Evolutionary conservation across 2,329 filamentous ascomycete genomes (phyloP).

Genomic region (Emergomyces orientalis): DNA sequence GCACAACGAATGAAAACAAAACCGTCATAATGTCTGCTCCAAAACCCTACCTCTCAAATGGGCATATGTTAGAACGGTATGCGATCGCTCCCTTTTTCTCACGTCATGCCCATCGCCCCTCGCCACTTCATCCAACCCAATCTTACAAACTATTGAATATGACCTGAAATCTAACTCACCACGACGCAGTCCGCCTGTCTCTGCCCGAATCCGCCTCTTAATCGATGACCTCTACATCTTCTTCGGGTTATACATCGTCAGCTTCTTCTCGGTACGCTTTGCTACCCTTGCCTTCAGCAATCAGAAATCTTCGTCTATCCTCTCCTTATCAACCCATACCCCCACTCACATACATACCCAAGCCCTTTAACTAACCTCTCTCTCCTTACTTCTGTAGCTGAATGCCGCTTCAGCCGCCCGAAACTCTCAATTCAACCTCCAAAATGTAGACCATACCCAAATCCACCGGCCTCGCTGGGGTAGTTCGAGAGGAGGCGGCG

Average conservation of each 20-base stretch:
- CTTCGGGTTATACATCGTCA: constrained; percentile 41
- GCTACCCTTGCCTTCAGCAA: background rate
- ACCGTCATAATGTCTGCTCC: constrained; percentile 26
- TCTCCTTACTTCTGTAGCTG: constrained; percentile 23
- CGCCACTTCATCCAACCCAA: background rate
- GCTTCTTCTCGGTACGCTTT: constrained; percentile 38
- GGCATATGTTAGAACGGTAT: constrained; percentile 7
- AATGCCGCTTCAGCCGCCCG: constrained; percentile 40
- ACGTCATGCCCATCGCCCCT: constrained; percentile 7
- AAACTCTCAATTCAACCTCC: constrained; percentile 38
- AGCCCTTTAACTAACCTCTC: constrained; percentile 9
- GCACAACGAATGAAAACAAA: background rate
- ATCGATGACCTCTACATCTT: constrained; percentile 38
- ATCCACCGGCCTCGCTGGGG: constrained; percentile 16
- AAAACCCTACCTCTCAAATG: constrained; percentile 8
- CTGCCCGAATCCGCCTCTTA: constrained; percentile 35
- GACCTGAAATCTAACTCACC: background rate
- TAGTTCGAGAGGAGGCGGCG: constrained; percentile 10
- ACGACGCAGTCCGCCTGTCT: constrained; percentile 34
- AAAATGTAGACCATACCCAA: constrained; percentile 22
- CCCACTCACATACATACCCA: background rate
- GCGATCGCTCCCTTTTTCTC: background rate
- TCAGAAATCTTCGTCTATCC: background rate
- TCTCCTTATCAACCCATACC: background rate
- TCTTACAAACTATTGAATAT: background rate